Percentiles rank a stretch among this genome's conserved stretches.
These are phyloP conservation scores for Cardamine resedifolia DNA, from an alignment of 345 rosid species.

Conservation along the genomic window DNA sequence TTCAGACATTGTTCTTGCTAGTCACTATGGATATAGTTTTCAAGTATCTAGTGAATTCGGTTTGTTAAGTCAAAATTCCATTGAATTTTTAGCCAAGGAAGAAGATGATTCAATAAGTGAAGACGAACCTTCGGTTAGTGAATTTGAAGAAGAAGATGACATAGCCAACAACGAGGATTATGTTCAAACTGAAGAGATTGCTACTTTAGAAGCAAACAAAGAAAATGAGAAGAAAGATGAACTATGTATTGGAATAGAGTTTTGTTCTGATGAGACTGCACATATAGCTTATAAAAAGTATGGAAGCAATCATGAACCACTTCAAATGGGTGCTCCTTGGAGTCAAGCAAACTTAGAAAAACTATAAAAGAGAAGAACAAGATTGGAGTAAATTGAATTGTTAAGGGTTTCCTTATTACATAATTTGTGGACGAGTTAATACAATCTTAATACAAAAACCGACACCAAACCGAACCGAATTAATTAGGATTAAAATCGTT, in stretches of 20 bases:
- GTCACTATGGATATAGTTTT: not conserved
- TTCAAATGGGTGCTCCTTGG: too few relatives aligned
- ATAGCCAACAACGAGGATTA: not conserved
- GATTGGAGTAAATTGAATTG: too few relatives aligned
- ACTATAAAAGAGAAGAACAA: too few relatives aligned
- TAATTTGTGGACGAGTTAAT: too few relatives aligned
- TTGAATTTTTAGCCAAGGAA: not conserved
- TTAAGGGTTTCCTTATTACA: too few relatives aligned
- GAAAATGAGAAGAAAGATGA: constrained; percentile 4
- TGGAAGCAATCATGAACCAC: not conserved
- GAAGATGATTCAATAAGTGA: not conserved
- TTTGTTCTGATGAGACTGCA: not conserved
- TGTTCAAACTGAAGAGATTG: not conserved
- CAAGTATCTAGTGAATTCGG: not conserved
- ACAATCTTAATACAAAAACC: too few relatives aligned
- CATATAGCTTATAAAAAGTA: not conserved
- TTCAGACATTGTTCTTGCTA: not conserved
- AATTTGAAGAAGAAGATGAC: not conserved
- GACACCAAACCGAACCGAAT: too few relatives aligned
- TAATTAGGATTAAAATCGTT: too few relatives aligned
- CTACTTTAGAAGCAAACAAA: not conserved
- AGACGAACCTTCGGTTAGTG: not conserved
- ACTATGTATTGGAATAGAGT: not conserved
- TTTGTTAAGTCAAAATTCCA: not conserved
- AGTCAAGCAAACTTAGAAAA: too few relatives aligned